Percentiles rank a stretch among this genome's conserved stretches.
phyloP scores from a whole-genome alignment of 441 rosid genomes.

The Populus trichocarpa region DNA sequence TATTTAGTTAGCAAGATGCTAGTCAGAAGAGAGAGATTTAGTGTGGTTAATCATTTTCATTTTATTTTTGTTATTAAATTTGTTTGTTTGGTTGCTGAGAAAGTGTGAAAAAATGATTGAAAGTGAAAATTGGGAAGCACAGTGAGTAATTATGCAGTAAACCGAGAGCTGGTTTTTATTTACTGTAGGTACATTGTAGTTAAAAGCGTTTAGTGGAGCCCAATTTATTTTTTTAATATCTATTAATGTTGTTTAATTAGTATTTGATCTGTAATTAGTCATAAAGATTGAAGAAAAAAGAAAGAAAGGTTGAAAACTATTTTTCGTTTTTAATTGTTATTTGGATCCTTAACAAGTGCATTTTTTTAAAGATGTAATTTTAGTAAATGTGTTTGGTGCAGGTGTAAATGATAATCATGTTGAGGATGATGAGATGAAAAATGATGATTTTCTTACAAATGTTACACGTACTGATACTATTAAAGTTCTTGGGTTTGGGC shows the following conservation, averaged over 20 bases:
- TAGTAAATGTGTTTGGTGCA: conserved; percentile 25
- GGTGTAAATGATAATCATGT: conserved; percentile 31
- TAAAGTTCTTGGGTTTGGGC: conserved; percentile 70
- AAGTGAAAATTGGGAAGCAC: neutral
- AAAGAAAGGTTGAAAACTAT: neutral
- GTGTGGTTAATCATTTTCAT: neutral
- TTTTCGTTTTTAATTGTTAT: neutral
- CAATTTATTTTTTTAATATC: neutral
- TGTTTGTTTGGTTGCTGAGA: conserved; percentile 1
- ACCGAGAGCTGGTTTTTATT: neutral
- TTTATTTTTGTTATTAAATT: neutral
- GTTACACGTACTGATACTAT: conserved; percentile 51
- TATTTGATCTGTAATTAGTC: neutral
- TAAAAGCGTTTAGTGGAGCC: neutral
- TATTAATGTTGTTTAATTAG: neutral
- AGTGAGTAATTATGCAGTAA: neutral
- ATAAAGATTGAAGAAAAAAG: neutral
- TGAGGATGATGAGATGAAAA: conserved; percentile 42
- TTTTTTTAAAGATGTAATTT: neutral
- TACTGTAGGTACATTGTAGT: neutral
- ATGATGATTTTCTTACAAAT: conserved; percentile 73
- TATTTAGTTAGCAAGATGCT: neutral
- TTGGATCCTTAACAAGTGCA: neutral
- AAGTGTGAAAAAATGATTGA: neutral
- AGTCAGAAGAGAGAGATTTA: neutral